These are phyloP conservation scores for Lophiotrema nucula DNA, from an alignment of 495 filamentous ascomycete species.

Conservation along the genomic window DNA sequence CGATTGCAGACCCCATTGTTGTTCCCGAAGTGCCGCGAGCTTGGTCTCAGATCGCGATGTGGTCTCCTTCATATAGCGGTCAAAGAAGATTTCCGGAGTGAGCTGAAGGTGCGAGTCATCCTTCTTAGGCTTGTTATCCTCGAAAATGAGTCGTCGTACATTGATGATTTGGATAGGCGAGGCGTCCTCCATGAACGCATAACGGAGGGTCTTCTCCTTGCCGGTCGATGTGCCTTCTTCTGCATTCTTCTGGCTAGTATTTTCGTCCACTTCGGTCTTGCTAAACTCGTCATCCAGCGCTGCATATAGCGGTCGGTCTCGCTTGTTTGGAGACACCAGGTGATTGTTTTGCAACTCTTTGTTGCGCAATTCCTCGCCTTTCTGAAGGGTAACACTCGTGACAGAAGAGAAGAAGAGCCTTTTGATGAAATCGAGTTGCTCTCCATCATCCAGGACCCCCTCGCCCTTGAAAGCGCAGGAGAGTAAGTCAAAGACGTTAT, in stretches of 20 bases:
- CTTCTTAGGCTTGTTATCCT: constrained; percentile 63
- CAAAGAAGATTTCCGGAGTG: constrained; percentile 75
- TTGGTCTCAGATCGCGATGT: constrained; percentile 44
- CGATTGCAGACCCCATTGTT: constrained; percentile 73
- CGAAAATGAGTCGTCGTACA: constrained; percentile 75
- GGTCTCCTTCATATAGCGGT: constrained; percentile 77
- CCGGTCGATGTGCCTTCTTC: constrained; percentile 61
- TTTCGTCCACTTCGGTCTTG: constrained; percentile 60
- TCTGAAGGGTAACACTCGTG: constrained; percentile 1
- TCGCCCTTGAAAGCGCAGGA: constrained; percentile 77
- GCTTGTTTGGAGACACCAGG: constrained; percentile 12
- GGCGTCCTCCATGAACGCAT: constrained; percentile 68
- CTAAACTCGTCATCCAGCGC: constrained; percentile 84
- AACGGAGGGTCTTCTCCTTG: constrained; percentile 59
- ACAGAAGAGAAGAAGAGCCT: constrained; percentile 43
- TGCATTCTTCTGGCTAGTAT: too few relatives aligned
- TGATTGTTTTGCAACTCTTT: constrained; percentile 20
- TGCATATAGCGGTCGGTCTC: constrained; percentile 65
- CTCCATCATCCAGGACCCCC: constrained; percentile 58
- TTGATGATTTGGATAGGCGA: constrained; percentile 87
- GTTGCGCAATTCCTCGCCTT: not conserved
- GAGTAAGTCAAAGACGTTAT: constrained; percentile 85
- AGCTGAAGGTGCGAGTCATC: constrained; percentile 75
- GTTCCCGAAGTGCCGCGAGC: constrained; percentile 60
- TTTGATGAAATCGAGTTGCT: constrained; percentile 78